phyloP scores from a whole-genome alignment of 768 basidiomycete species.

The Leccinum sublutescens region DNA sequence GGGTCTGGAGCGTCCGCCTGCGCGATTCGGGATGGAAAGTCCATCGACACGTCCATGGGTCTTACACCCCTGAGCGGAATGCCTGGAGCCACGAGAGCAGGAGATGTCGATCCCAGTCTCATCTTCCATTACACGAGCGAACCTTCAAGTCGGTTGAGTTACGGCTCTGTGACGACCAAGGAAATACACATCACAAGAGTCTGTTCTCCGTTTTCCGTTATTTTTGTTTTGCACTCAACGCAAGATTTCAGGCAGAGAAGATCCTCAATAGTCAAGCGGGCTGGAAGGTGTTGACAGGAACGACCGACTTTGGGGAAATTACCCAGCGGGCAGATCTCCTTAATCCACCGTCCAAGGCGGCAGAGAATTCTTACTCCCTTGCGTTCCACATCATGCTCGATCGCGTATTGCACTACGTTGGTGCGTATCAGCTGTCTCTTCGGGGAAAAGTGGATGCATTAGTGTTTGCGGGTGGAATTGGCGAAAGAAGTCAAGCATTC shows the following conservation, averaged over 20 bases:
- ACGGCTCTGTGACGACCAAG: slow-evolving; percentile 45
- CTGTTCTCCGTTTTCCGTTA: not conserved
- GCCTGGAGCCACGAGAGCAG: slow-evolving; percentile 85
- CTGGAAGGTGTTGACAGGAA: slow-evolving; percentile 76
- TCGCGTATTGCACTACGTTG: slow-evolving; percentile 68
- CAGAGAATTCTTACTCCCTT: slow-evolving; percentile 44
- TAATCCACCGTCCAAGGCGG: slow-evolving; percentile 17
- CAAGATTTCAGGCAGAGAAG: slow-evolving; percentile 53
- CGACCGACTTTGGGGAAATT: slow-evolving; percentile 79
- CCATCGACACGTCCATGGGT: slow-evolving; percentile 85
- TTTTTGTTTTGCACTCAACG: slow-evolving; percentile 1
- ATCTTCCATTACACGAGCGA: slow-evolving; percentile 78
- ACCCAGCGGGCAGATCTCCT: slow-evolving; percentile 39
- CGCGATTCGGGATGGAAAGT: slow-evolving; percentile 67
- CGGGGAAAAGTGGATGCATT: slow-evolving; percentile 68
- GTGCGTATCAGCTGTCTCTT: slow-evolving; percentile 74
- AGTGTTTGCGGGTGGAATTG: slow-evolving; percentile 88
- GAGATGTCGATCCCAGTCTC: slow-evolving; percentile 79
- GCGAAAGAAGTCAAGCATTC: slow-evolving; percentile 67
- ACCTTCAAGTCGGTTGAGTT: slow-evolving; percentile 46
- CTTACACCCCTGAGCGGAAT: slow-evolving; percentile 86
- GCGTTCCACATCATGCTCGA: slow-evolving; percentile 68
- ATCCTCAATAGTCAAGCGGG: slow-evolving; percentile 76
- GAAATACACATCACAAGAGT: slow-evolving; percentile 56
- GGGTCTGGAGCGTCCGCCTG: slow-evolving; percentile 90